Evolutionary conservation across 148 eudicot genomes (phyloP), one percentile per base, ranked within the genome.

Genomic region (Chenopodium quinoa): DNA sequence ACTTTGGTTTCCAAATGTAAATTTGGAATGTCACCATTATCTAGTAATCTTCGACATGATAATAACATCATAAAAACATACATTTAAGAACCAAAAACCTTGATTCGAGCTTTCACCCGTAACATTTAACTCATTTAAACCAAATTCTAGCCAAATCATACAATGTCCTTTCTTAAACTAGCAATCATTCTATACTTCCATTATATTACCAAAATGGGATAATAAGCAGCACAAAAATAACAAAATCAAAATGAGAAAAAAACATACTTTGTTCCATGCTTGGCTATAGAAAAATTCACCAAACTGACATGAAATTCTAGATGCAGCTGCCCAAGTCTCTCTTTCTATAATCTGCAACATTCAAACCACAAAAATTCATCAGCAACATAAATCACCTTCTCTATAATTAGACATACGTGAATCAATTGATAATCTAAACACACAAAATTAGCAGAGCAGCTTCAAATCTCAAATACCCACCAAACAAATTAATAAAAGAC

Each of bases 221-320:
- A 4, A 44, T 75, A 50, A 34, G 9, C 73, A 77, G 44, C 50
- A 68, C 69, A 4, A 64, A 48, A 9, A 58, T 16, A n/a, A 1
- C n/a, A 67, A 68, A 29, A 9, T 12, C 13, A 63, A 64, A 71
- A 17, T 73, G 4, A n/a, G 80, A 44, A 50, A 73, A 77, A 48
- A 20, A 10, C 73, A 65, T 84, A 84, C 86, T 69, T 84, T 77
- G 81, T 27, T 70, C 79, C 86, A 84, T 84, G 66, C 63, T 84
- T 37, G 63, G 75, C 56, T 63, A 62, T 81, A 25, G 25, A 80
- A 44, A 5, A 1, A 52, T 31, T 74, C 52, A 77, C 27, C 78
- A 84, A 71, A 62, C 48, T 74, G 65, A 66, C 48, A 81, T 77
- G 74, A 71, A 81, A 40, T 62, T 69, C 4, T 29, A 40, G 44